Evolutionary conservation across 225 moss, liverwort and hornwort species (phyloP), one percentile per base, ranked within the genome.

Genomic region (Straminergon stramineum): DNA sequence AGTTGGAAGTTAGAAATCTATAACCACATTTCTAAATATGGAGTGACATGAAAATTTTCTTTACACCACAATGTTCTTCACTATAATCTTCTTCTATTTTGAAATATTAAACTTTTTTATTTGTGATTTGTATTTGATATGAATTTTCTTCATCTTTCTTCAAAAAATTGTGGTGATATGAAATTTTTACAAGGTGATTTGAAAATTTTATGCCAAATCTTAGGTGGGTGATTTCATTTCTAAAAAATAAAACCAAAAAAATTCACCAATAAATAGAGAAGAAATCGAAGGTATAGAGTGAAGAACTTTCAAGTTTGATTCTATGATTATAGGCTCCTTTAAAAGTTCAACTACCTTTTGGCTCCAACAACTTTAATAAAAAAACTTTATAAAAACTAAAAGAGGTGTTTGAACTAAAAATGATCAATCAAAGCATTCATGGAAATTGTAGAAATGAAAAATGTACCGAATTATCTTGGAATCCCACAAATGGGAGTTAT

Each of bases 301-400:
- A 30, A 7, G 2, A 3, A 7, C 14, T 63, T 14, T 63, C 7
- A 30, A 28, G 15, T 63, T 15, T 64, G 4, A 31, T 16, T 64
- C 7, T 11, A 31, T 26, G 3, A 8, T 64, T 7, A 31, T 63
- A 64, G 7, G 7, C 15, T 31, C 22, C 2, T 30, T 9, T 41
- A 41, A 1, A 1, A 1, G 3, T 5, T 27, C 8, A 71, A 13
- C 5, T 5, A 26, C 43, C 5, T 43, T 43, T 16, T 26, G 43
- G 3, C 27, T 16, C 5, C 3, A 41, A 43, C 0, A 71, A 27
- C 0, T 43, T 43, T 15, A 3, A 0, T 5, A 43, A 1, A 16
- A 16, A 43, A 15, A 2, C 9, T 27, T 0, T 5, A 43, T 0
- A 16, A 16, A 43, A 15, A 2, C 9, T 27, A 3, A 0, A 73